phyloP scores from a whole-genome alignment of 257 asterid species.

The Pogostemon cablin region DNA sequence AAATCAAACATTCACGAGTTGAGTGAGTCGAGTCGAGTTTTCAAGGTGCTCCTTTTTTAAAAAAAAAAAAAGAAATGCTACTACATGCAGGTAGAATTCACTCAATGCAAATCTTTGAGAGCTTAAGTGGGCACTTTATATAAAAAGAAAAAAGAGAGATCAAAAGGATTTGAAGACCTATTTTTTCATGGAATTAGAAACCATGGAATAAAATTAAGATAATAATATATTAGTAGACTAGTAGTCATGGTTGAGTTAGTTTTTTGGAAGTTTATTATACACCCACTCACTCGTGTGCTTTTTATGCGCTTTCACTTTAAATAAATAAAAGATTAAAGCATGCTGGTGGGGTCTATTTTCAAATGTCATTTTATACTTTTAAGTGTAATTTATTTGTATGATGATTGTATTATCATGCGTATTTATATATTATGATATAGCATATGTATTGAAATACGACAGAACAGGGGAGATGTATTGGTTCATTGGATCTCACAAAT shows the following conservation, averaged over 20 bases:
- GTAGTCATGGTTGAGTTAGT: background rate
- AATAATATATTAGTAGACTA: background rate
- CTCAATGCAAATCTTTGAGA: too few relatives aligned
- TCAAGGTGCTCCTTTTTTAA: too few relatives aligned
- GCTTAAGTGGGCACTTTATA: too few relatives aligned
- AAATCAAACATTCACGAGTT: too few relatives aligned
- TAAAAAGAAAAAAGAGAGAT: too few relatives aligned
- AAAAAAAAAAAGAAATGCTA: too few relatives aligned
- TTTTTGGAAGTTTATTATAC: background rate
- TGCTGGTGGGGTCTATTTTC: background rate
- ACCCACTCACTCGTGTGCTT: conserved; percentile 5
- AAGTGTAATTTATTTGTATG: too few relatives aligned
- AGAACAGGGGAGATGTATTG: too few relatives aligned
- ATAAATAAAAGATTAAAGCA: conserved; percentile 7
- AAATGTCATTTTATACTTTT: background rate
- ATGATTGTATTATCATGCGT: background rate
- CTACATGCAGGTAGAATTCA: too few relatives aligned
- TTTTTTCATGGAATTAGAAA: background rate
- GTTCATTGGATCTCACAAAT: background rate
- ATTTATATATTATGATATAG: too few relatives aligned
- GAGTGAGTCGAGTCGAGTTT: too few relatives aligned
- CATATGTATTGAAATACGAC: too few relatives aligned
- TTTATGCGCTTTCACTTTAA: conserved; percentile 16
- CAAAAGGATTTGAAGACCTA: background rate
- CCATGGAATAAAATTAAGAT: background rate